Evolutionary conservation across 768 basidiomycete genomes (phyloP).

Genomic region (Tephrocybe rancida): DNA sequence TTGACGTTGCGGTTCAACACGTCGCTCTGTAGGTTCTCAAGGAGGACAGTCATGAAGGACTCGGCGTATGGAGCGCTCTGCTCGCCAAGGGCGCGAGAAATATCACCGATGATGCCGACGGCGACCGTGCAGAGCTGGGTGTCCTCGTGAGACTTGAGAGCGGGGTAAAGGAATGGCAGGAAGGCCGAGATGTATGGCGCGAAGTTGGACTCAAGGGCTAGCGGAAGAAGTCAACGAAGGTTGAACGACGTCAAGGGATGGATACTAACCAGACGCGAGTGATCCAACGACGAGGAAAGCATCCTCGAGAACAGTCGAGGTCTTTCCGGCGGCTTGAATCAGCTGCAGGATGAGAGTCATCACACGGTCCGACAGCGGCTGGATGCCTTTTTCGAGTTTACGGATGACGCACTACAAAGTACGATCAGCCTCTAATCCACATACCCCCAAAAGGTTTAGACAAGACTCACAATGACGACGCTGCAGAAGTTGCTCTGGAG

Average conservation of each 20-base stretch:
- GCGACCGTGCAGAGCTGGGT: slow-evolving; percentile 95
- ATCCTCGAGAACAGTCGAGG: slow-evolving; percentile 94
- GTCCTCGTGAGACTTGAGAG: slow-evolving; percentile 92
- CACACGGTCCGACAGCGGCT: slow-evolving; percentile 89
- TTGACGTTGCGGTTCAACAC: slow-evolving; percentile 93
- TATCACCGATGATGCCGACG: slow-evolving; percentile 93
- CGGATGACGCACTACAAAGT: slow-evolving; percentile 74
- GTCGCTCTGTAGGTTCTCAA: slow-evolving; percentile 90
- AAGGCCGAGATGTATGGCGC: slow-evolving; percentile 84
- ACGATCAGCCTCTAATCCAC: slow-evolving; percentile 5
- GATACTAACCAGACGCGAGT: slow-evolving; percentile 64
- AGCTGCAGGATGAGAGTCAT: slow-evolving; percentile 91
- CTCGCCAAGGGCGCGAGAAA: slow-evolving; percentile 92
- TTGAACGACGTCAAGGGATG: neutral
- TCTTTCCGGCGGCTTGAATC: slow-evolving; percentile 86
- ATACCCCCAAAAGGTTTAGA: neutral
- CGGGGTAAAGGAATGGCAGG: slow-evolving; percentile 84
- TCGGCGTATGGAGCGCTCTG: slow-evolving; percentile 81
- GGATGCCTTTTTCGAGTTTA: slow-evolving; percentile 79
- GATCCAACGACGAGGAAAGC: slow-evolving; percentile 94
- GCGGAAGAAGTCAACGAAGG: slow-evolving; percentile 8
- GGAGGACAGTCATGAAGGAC: slow-evolving; percentile 88
- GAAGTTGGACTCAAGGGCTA: slow-evolving; percentile 79
- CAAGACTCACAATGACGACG: slow-evolving; percentile 73
- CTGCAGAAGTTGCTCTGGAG: slow-evolving; percentile 94